Evolutionary conservation across 2,329 filamentous ascomycete species (phyloP), one percentile per base, ranked within the genome.

Genomic region (Sporothrix inflata): DNA sequence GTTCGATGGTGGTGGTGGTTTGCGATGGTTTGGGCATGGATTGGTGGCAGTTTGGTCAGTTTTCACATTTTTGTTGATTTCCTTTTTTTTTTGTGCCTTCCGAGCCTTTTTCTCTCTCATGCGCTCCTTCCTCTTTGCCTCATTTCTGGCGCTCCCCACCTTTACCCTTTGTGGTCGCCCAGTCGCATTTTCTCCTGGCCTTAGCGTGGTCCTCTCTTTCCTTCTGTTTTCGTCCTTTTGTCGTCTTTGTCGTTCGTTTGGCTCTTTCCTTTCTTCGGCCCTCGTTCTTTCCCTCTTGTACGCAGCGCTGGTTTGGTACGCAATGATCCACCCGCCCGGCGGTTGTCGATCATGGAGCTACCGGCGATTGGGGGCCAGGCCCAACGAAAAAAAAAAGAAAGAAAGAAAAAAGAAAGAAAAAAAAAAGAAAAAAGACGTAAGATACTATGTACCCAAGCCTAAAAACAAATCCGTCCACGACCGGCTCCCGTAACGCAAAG

Each of bases 331-430:
- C 67, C 51, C 24, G 21, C 67, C 51, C 24, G 21, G 34, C 51
- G 67, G 67, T 60, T 60, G 67, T 69, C 67, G 67, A 69, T 69
- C 67, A 69, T 69, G 14, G 67, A 24, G 47, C 65, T 68, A 68
- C 21, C 16, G 24, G 24, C 40, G 61, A 24, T 38, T 30, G 14
- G 27, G 63, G 47, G 65, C 30, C 65, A 38, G 19, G 19, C 65
- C 45, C 42, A 49, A 14, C 19, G 47, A n/a, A 69, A 61, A 14
- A 27, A n/a, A 45, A 14, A 21, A 34, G 24, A 34, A 16, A 6
- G 9, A 14, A 57, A 57, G 14, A 14, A 11, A 57, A 30, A 30
- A 1, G 9, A 57, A 27, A 57, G 16, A 57, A 14, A 5, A 21
- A 16, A 57, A 34, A 57, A 34, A 42, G 45, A 49, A 49, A n/a